These are phyloP conservation scores for Galeopsis tetrahit DNA, from an alignment of 257 asterid genomes.

Conservation along the genomic window DNA sequence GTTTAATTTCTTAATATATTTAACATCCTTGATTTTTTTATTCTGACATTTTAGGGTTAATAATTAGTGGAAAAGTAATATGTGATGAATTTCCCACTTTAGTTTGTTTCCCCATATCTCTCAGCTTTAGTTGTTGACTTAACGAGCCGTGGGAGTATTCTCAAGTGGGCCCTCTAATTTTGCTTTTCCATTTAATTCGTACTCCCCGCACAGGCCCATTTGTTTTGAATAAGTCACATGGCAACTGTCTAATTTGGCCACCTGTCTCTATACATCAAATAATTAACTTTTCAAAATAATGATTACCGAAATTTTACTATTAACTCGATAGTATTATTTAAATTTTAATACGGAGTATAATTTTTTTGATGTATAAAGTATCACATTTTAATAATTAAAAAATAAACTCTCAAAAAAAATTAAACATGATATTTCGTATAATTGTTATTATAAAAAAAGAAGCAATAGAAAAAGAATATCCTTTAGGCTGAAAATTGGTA, in stretches of 20 bases:
- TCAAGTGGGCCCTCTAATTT: neutral
- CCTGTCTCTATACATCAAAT: neutral
- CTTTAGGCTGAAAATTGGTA: too few relatives aligned
- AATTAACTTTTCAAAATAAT: neutral
- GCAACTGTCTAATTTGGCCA: neutral
- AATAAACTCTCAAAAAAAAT: too few relatives aligned
- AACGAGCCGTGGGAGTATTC: neutral
- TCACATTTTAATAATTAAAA: too few relatives aligned
- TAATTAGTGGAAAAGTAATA: constrained; percentile 12
- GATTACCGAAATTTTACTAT: too few relatives aligned
- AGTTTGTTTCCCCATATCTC: constrained; percentile 17
- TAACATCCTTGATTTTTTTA: neutral
- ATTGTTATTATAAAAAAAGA: too few relatives aligned
- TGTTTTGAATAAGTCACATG: constrained; percentile 2
- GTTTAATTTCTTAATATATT: too few relatives aligned
- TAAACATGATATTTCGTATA: too few relatives aligned
- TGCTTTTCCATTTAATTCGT: constrained; percentile 11
- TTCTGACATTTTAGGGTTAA: neutral
- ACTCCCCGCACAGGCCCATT: neutral
- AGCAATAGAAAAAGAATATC: too few relatives aligned
- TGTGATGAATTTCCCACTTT: constrained; percentile 5
- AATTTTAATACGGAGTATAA: too few relatives aligned
- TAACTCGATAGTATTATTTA: too few relatives aligned
- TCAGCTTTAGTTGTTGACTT: constrained; percentile 19
- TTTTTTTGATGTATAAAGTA: too few relatives aligned